Conservation (phyloP, 179 eudicot species). For the Beta lomatogona region DNA sequence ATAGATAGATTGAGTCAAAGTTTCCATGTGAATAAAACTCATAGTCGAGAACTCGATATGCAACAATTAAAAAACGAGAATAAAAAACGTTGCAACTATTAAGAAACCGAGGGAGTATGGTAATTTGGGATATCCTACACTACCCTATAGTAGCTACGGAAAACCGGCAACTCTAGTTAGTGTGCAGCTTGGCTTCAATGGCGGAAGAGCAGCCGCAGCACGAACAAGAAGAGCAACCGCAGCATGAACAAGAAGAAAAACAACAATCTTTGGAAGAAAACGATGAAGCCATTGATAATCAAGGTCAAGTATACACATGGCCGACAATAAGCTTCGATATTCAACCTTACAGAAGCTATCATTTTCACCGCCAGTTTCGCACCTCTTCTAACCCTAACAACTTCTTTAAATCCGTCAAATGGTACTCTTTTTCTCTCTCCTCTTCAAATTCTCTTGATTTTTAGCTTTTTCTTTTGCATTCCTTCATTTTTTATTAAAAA, state of each 20-base stretch:
- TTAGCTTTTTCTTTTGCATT: neutral
- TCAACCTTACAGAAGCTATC: constrained; percentile 66
- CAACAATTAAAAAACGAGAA: too few relatives aligned
- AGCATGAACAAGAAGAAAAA: neutral
- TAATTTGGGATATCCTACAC: too few relatives aligned
- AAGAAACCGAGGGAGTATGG: too few relatives aligned
- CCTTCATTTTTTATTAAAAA: neutral
- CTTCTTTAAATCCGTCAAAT: constrained; percentile 80
- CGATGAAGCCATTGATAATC: constrained; percentile 9
- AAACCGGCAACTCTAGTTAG: too few relatives aligned
- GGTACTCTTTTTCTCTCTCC: constrained; percentile 40
- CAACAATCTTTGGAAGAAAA: constrained; percentile 3
- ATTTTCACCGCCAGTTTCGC: constrained; percentile 74
- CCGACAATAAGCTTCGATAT: constrained; percentile 55
- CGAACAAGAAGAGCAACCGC: neutral
- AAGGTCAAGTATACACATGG: constrained; percentile 34
- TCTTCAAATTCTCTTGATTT: neutral
- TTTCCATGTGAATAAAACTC: too few relatives aligned
- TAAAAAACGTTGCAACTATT: too few relatives aligned
- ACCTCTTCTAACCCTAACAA: constrained; percentile 69
- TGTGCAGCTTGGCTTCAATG: constrained; percentile 17
- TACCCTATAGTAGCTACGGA: too few relatives aligned
- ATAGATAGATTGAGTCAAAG: too few relatives aligned
- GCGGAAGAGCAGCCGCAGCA: constrained; percentile 24
- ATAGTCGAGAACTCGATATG: too few relatives aligned